Percentiles rank a stretch among this genome's conserved stretches.
These are phyloP conservation scores for Tetrapyrgos nigripes DNA, from an alignment of 1,284 basidiomycete genomes.

Conservation along the genomic window DNA sequence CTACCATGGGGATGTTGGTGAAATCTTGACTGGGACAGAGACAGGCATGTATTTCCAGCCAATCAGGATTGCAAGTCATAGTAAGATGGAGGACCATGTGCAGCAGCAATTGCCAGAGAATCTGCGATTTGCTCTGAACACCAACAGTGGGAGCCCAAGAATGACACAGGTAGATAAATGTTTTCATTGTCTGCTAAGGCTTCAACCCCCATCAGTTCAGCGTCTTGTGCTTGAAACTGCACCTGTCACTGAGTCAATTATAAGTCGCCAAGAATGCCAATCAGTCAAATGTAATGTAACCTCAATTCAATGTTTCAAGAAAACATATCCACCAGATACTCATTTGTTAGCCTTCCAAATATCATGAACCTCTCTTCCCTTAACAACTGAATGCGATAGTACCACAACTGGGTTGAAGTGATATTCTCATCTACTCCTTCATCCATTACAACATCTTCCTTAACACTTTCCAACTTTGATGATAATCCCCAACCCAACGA, in stretches of 20 bases:
- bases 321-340: constrained; percentile 47
- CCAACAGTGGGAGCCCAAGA: constrained; percentile 39
- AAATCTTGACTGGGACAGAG: constrained; percentile 36
- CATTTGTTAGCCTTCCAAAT: constrained; percentile 38
- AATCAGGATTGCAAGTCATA: constrained; percentile 44
- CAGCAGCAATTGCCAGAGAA: constrained; percentile 38
- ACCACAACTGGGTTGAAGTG: constrained; percentile 27
- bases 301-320: constrained; percentile 33
- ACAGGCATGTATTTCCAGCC: constrained; percentile 40
- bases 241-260: constrained; percentile 26
- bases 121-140: constrained; percentile 41
- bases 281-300: no score
- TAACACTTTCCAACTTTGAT: constrained; percentile 26
- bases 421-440: constrained; percentile 11
- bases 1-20: constrained; percentile 38
- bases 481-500: constrained; percentile 31
- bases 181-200: constrained; percentile 23
- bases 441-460: not conserved
- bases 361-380: constrained; percentile 33
- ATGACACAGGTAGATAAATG: constrained; percentile 40
- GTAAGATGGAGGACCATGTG: constrained; percentile 39
- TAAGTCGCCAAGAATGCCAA: no score
- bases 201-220: constrained; percentile 23
- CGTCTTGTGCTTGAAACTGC: constrained; percentile 27
- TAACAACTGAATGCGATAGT: constrained; percentile 32